Evolutionary conservation across 163 green algal genomes (phyloP), one percentile per base, ranked within the genome.

Genomic region (Coccomyxa subellipsoidea): DNA sequence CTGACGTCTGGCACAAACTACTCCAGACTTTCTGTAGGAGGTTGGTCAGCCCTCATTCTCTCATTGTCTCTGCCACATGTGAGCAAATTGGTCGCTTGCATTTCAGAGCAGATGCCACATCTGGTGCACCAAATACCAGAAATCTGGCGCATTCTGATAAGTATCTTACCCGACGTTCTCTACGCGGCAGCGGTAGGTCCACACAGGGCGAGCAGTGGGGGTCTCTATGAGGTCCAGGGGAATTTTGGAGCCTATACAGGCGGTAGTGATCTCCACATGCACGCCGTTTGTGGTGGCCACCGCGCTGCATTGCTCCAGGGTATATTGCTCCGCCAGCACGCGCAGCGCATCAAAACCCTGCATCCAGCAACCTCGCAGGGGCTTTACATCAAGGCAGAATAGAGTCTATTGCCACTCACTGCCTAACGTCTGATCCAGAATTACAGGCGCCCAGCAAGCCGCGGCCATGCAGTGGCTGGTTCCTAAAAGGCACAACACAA

Each of bases 271-370:
- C 32, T 95, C 91, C 15, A 95, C 81, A 7, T 82, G 59, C 7
- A 95, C 88, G 4, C 87, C 91, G 7, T 91, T 81, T 0, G 85
- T 91, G 15, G 27, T 70, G 23, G 35, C 40, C 21, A 70, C 84
- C 79, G 82, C 90, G 54, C 82, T 89, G 83, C 90, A 93, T 35
- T 80, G 54, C 47, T 87, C 79, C 66, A 95, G 77, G 80, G 91
- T 87, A 7, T 87, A 59, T 80, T 93, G 90, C 66, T 93, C 87
- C 9, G 84, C 69, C 84, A 94, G 80, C 18, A 88, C 76, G 2
- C 90, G 83, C 40, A 95, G 72, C 25, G 80, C 83, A 12, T 81
- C 32, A 77, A 94, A 89, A 1, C 88, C 91, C 85, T 89, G 82
- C 29, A 39, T 25, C 9, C 34, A 40, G 12, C 66, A 36, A 10